A percentile compares a stretch with the other conserved stretches of the same genome.
Conservation (phyloP, 179 eudicot genomes). For the Beta corolliflora region DNA sequence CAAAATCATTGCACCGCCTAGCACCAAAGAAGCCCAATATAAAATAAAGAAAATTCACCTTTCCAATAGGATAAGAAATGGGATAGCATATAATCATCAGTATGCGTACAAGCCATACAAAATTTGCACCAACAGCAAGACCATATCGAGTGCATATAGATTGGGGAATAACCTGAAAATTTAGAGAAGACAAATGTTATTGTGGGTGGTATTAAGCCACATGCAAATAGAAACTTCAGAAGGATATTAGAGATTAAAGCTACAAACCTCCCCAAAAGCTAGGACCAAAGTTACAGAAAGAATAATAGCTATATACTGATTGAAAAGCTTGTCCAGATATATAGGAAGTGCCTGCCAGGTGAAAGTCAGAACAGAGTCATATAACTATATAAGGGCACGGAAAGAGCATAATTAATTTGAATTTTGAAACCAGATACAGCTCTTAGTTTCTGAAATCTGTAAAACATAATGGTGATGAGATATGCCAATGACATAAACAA, state of each 20-base stretch:
- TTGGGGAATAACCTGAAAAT: conserved; percentile 83
- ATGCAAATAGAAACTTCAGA: not conserved
- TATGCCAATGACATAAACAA: not conserved
- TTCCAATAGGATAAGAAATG: conserved; percentile 83
- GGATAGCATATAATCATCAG: conserved; percentile 85
- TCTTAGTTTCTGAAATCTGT: not conserved
- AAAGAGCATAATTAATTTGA: not conserved
- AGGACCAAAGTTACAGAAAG: conserved; percentile 92
- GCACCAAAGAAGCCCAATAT: not conserved
- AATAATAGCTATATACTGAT: conserved; percentile 81
- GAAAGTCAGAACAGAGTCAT: conserved; percentile 20
- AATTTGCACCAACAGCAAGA: conserved; percentile 90
- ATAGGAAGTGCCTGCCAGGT: conserved; percentile 90
- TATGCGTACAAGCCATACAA: conserved; percentile 78
- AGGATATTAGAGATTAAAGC: not conserved
- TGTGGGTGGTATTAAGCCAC: not conserved
- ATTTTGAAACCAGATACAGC: conserved; percentile 9
- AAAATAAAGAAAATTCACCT: conserved; percentile 43
- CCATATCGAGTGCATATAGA: conserved; percentile 87
- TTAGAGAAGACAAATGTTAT: conserved; percentile 14
- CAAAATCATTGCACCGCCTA: conserved; percentile 7
- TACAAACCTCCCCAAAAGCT: conserved; percentile 84
- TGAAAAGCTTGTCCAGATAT: conserved; percentile 85
- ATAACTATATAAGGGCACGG: not conserved
- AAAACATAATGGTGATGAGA: not conserved